Evolutionary conservation across 371 early-diverging fungal genomes (phyloP).

Genomic region (Apophysomyces trapeziformis): DNA sequence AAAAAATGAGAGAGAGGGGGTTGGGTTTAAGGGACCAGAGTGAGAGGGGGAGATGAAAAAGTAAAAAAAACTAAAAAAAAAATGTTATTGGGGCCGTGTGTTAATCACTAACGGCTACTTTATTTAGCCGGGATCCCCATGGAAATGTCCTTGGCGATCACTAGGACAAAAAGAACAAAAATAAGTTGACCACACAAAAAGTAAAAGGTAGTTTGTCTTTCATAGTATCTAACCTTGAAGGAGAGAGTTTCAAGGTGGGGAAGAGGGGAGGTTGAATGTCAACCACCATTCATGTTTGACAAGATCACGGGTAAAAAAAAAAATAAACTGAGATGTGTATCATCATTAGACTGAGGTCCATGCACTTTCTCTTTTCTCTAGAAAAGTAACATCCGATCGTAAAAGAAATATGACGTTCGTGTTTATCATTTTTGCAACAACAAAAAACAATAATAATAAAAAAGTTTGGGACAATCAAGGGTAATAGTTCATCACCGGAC

Average conservation of each 20-base stretch:
- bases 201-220: no score
- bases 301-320: conserved; percentile 6
- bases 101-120: no score
- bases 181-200: no score
- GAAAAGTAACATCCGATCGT: conserved; percentile 3
- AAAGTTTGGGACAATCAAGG: conserved; percentile 10
- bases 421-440: no score
- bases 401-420: no score
- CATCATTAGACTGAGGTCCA: conserved; percentile 13
- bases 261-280: neutral
- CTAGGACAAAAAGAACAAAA: no score
- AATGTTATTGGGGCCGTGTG: no score
- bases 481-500: conserved; percentile 3
- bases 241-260: no score
- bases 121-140: no score
- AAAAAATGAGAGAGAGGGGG: neutral
- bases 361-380: conserved; percentile 16
- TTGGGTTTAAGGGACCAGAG: conserved; percentile 1
- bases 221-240: no score
- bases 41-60: neutral
- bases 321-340: conserved; percentile 1
- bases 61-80: no score
- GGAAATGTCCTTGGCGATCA: no score
- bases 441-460: neutral
- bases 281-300: conserved; percentile 13